Evolutionary conservation across 164 flowering plant genomes (phyloP).

Genomic region (Nelumbo lutea): DNA sequence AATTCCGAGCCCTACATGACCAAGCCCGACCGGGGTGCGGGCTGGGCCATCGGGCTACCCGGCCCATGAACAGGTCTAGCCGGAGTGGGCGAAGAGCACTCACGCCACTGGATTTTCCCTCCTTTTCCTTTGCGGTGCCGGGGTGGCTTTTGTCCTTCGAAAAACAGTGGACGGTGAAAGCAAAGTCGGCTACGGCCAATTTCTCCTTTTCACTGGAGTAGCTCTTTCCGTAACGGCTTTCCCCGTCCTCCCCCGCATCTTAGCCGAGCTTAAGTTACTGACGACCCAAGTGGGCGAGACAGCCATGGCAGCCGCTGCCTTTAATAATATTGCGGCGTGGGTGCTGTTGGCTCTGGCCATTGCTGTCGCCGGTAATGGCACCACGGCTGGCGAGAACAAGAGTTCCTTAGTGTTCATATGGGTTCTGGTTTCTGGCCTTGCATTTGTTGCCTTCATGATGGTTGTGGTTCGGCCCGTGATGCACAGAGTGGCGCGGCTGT

Average conservation of each 20-base stretch:
- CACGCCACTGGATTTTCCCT: no score
- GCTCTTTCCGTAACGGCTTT: no score
- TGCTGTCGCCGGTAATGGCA: constrained; percentile 45
- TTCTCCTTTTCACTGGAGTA: no score
- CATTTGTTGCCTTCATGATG: constrained; percentile 44
- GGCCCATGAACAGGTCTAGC: no score
- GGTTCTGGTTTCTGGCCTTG: constrained; percentile 43
- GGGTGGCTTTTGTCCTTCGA: no score
- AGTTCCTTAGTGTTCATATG: constrained; percentile 40
- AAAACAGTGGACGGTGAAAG: no score
- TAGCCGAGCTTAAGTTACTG: constrained; percentile 59
- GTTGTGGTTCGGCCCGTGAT: constrained; percentile 34
- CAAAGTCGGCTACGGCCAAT: no score
- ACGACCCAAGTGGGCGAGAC: constrained; percentile 31
- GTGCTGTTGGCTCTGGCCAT: constrained; percentile 51
- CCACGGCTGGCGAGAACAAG: constrained; percentile 17
- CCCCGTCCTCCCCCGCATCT: constrained; percentile 8
- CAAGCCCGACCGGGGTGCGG: no score
- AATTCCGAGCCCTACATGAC: no score
- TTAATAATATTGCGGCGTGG: constrained; percentile 70
- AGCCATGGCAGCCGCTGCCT: constrained; percentile 56
- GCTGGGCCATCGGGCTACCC: no score
- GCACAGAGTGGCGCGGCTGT: constrained; percentile 33
- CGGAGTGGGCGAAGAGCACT: no score
- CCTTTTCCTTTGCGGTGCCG: no score